These are phyloP conservation scores for Brettanomyces naardenensis DNA, from an alignment of 805 yeast genomes.

Conservation along the genomic window DNA sequence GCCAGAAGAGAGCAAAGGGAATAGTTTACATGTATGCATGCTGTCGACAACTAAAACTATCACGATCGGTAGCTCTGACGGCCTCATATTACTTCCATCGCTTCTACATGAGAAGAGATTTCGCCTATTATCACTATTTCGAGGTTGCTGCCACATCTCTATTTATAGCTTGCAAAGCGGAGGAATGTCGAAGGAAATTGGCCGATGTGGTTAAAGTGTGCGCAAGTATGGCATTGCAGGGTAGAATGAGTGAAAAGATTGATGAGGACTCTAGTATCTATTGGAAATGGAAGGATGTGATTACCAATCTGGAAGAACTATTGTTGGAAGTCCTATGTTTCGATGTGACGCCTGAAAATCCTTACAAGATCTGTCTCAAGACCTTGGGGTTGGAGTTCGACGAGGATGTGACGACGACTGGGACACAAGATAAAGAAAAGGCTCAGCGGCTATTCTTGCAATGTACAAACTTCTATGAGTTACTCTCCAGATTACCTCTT, in stretches of 20 bases:
- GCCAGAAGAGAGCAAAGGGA: conserved; percentile 38
- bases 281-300: conserved; percentile 43
- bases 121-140: conserved; percentile 36
- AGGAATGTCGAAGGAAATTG: conserved; percentile 41
- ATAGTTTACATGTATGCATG: conserved; percentile 37
- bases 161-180: conserved; percentile 46
- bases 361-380: conserved; percentile 25
- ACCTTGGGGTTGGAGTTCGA: conserved; percentile 17
- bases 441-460: conserved; percentile 14
- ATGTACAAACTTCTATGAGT: conserved; percentile 22
- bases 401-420: conserved; percentile 9
- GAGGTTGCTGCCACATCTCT: conserved; percentile 44
- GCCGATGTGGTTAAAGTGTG: conserved; percentile 42
- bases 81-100: conserved; percentile 43
- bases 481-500: conserved; percentile 23
- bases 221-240: conserved; percentile 34
- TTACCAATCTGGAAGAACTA: conserved; percentile 37
- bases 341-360: conserved; percentile 37
- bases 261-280: conserved; percentile 40
- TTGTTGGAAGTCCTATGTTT: conserved; percentile 38
- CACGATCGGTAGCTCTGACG: conserved; percentile 39
- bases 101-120: conserved; percentile 39
- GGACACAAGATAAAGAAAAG: conserved; percentile 10
- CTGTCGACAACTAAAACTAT: conserved; percentile 35
- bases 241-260: conserved; percentile 29